Percentiles rank a stretch among this genome's conserved stretches.
Conservation (phyloP, 73 alveolate genomes). For the Halteria grandinella region DNA sequence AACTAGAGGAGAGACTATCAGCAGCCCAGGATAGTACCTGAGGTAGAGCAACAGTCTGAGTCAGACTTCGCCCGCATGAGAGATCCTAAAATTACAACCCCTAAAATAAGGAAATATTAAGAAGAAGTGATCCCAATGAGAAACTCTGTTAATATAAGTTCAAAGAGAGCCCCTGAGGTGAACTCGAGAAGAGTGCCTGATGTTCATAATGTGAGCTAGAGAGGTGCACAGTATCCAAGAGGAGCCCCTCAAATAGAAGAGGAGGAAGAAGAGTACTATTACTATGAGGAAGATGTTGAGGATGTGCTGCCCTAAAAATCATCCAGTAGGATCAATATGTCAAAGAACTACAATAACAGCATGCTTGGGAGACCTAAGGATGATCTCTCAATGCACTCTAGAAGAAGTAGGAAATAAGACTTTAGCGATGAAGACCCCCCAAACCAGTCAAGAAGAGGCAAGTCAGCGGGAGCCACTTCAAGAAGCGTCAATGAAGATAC, state of each 20-base stretch:
- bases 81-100: constrained; percentile 21
- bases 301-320: not conserved
- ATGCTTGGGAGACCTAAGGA: not conserved
- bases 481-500: too few species aligned
- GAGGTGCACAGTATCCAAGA: not conserved
- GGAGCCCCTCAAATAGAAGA: constrained; percentile 1
- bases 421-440: not conserved
- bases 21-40: too few species aligned
- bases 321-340: not conserved
- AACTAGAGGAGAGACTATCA: too few species aligned
- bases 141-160: constrained; percentile 10
- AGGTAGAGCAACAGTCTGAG: not conserved
- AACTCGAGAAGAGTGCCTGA: not conserved
- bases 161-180: constrained; percentile 28
- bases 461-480: too few species aligned
- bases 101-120: too few species aligned
- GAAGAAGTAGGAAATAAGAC: constrained; percentile 31
- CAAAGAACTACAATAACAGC: not conserved
- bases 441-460: not conserved
- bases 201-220: constrained; percentile 17
- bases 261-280: constrained; percentile 19
- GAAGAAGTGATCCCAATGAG: too few species aligned
- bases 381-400: not conserved
- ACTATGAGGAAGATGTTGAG: not conserved
- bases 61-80: not conserved